Base-by-base conservation (phyloP, 129 eudicot genomes). In the Lonicera japonica region DNA sequence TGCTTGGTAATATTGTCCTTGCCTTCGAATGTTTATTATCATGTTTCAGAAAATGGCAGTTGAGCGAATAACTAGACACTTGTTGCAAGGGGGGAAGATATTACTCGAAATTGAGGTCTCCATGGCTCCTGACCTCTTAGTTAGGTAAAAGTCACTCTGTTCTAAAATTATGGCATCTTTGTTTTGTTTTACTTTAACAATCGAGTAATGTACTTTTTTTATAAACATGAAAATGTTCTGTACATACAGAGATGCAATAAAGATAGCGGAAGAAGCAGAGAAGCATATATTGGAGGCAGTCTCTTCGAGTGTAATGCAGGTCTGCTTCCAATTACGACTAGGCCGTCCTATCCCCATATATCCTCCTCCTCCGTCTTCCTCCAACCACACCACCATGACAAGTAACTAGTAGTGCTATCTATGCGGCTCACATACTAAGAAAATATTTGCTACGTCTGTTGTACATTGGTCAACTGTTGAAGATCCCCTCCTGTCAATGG, bases 81-180 rank as follows among this genome's bases (percentile, higher is more conserved):
- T 60, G 36, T 56, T 78, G 64, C 80, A 79, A 70, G 91, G 75
- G 66, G 91, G 75, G 64, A 79, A 81, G 75, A 36, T 53, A 55
- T 60, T 80, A 25, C 69, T 85, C 22, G 75, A 88, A 70, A 61
- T 94, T 23, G 89, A 83, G 75, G 90, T 85, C 43, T 85, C 94
- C 25, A 85, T 88, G 91, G 89, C 96, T 4, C 76, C 78, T 0
- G 89, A 94, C 63, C 36, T 67, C 15, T 65, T 47, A 46, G 66
- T 85, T 18, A 79, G 95, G 95, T 94, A 83, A 41, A 72, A 24
- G n/a, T 19, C 15, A 2, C 14, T 51, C 9, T 29, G 14, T 15
- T 63, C 43, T 48, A 29, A 29, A 6, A 29, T 29, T 6, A 11
- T 45, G n/a, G 18, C 21, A 24, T 3, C 0, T 11, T 46, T 11